phyloP scores from a whole-genome alignment of 2,329 filamentous ascomycete genomes.

The Colletotrichum sp. region DNA sequence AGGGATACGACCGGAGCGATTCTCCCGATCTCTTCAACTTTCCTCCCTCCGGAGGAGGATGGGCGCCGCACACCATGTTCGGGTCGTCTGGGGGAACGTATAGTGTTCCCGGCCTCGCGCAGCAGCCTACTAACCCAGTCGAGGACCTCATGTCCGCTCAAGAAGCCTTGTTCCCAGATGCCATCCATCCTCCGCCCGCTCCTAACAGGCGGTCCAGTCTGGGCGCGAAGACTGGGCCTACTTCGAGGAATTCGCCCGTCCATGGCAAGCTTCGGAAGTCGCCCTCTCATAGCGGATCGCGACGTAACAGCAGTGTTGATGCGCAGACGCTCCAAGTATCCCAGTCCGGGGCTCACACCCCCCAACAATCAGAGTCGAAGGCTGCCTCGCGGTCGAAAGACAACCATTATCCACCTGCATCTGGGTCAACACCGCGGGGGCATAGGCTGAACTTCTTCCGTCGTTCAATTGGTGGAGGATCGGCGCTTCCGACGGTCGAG shows the following conservation, averaged over 20 bases:
- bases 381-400: conserved; percentile 22
- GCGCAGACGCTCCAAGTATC: conserved; percentile 28
- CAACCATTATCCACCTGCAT: conserved; percentile 55
- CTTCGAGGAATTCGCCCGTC: conserved; percentile 22
- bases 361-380: conserved; percentile 29
- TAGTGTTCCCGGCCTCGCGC: conserved; percentile 32
- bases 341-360: conserved; percentile 24
- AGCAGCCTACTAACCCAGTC: conserved; percentile 45
- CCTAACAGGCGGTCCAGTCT: conserved; percentile 61
- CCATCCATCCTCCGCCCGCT: conserved; percentile 47
- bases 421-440: conserved; percentile 47
- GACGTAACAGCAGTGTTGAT: conserved; percentile 35
- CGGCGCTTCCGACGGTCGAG: neutral
- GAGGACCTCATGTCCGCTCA: conserved; percentile 51
- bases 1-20: conserved; percentile 27
- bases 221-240: conserved; percentile 48
- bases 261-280: conserved; percentile 29
- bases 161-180: conserved; percentile 38
- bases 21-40: conserved; percentile 64
- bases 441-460: conserved; percentile 58
- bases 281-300: conserved; percentile 22
- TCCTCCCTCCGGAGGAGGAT: conserved; percentile 45
- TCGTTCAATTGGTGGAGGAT: conserved; percentile 48
- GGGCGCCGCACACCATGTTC: conserved; percentile 55
- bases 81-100: conserved; percentile 36